phyloP scores from a whole-genome alignment of 305 asterid species.

The Fraxinus angustifolia region DNA sequence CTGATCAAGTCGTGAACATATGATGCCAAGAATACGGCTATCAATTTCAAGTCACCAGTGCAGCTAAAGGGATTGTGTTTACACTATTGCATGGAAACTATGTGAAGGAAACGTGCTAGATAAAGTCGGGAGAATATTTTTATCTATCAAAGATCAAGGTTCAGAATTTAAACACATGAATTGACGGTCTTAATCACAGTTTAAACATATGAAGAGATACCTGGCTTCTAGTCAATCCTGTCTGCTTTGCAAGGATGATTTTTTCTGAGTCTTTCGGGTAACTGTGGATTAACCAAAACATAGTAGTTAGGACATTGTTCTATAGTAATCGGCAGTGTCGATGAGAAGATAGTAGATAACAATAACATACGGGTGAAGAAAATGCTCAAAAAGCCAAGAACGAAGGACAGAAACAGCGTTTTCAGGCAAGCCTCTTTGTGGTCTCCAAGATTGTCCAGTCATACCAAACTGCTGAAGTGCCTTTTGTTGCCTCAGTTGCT shows the following conservation, averaged over 20 bases:
- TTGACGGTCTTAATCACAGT: neutral
- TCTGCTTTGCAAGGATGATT: constrained; percentile 65
- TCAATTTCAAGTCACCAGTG: neutral
- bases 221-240: constrained; percentile 84
- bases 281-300: constrained; percentile 31
- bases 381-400: constrained; percentile 90
- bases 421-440: constrained; percentile 84
- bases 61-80: neutral
- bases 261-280: constrained; percentile 85
- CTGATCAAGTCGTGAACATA: constrained; percentile 28
- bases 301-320: neutral
- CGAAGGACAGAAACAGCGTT: constrained; percentile 73
- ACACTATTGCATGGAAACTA: neutral
- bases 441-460: constrained; percentile 81
- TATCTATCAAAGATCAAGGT: neutral
- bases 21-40: neutral
- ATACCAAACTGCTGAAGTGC: constrained; percentile 62
- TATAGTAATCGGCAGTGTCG: neutral
- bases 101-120: neutral
- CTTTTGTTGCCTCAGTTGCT: constrained; percentile 67
- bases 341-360: constrained; percentile 16
- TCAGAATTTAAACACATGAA: neutral
- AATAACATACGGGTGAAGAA: constrained; percentile 67
- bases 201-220: constrained; percentile 26
- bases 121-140: neutral